Percentiles rank a stretch among this genome's conserved stretches.
Conservation (phyloP, 2,329 filamentous ascomycete genomes). For the Thelonectria rubi region DNA sequence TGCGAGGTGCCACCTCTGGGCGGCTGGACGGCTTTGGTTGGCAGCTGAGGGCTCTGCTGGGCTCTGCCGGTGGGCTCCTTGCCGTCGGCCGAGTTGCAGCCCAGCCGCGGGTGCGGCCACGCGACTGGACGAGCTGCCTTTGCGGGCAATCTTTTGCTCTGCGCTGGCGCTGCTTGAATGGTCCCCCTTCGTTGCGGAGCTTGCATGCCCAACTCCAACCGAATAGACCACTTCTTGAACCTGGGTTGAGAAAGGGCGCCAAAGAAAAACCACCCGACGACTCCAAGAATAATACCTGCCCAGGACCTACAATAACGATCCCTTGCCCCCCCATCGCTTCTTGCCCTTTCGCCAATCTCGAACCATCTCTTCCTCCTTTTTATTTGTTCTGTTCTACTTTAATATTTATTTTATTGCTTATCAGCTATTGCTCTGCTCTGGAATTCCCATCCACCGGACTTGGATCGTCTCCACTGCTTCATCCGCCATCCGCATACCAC, state of each 20-base stretch:
- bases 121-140: conserved; percentile 22
- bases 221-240: too few relatives aligned
- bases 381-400: conserved; percentile 13
- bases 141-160: conserved; percentile 5
- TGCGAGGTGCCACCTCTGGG: conserved; percentile 4
- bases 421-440: conserved; percentile 18
- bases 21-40: conserved; percentile 19
- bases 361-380: conserved; percentile 17
- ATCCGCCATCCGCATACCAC: conserved; percentile 20
- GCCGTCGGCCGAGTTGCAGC: conserved; percentile 17
- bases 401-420: neutral
- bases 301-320: conserved; percentile 16
- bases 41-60: neutral
- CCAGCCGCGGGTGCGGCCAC: conserved; percentile 12
- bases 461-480: conserved; percentile 14
- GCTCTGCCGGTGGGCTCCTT: conserved; percentile 6
- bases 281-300: neutral
- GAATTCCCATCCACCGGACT: conserved; percentile 27
- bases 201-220: too few relatives aligned
- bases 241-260: conserved; percentile 10
- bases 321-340: conserved; percentile 12
- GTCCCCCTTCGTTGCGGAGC: neutral
- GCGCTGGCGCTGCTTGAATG: conserved; percentile 21
- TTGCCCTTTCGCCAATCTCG: conserved; percentile 23
- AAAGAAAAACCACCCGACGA: neutral